phyloP scores from a whole-genome alignment of 2,329 filamentous ascomycete species.

The Calonectria multiphialidica region DNA sequence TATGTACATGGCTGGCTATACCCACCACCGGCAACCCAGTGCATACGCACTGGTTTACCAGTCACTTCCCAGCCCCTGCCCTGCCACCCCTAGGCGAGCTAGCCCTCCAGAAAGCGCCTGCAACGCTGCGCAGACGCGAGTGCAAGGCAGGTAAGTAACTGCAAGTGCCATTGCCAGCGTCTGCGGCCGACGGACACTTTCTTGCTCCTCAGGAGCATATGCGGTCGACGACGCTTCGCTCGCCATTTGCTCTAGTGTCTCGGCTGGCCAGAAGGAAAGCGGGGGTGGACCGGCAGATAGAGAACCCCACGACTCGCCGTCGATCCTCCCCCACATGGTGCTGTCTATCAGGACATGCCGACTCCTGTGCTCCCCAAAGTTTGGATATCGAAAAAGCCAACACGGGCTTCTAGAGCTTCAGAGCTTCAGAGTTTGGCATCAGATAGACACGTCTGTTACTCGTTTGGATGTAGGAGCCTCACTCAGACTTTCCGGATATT shows the following conservation, averaged over 20 bases:
- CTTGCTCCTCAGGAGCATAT: background rate
- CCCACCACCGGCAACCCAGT: background rate
- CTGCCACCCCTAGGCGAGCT: conserved; percentile 1
- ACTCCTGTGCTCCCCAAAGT: background rate
- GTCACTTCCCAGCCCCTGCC: background rate
- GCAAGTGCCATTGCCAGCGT: background rate
- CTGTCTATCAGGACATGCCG: background rate
- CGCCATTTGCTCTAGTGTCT: conserved; percentile 5
- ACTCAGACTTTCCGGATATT: conserved; percentile 40
- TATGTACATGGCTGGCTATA: background rate
- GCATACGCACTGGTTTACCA: conserved; percentile 4
- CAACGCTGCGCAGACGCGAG: conserved; percentile 14
- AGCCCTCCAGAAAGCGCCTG: conserved; percentile 22
- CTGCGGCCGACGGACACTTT: background rate
- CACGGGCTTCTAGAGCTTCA: background rate
- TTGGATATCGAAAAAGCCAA: background rate
- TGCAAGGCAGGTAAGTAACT: background rate
- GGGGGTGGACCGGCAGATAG: conserved; percentile 8
- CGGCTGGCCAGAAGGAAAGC: conserved; percentile 2
- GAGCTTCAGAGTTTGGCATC: background rate
- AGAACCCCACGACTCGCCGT: conserved; percentile 1
- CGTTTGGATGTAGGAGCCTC: conserved; percentile 27
- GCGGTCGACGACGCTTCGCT: background rate
- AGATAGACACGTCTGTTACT: conserved; percentile 24
- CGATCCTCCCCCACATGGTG: conserved; percentile 1